Conservation (phyloP, 2,329 filamentous ascomycete genomes). For the Beauveria australis region DNA sequence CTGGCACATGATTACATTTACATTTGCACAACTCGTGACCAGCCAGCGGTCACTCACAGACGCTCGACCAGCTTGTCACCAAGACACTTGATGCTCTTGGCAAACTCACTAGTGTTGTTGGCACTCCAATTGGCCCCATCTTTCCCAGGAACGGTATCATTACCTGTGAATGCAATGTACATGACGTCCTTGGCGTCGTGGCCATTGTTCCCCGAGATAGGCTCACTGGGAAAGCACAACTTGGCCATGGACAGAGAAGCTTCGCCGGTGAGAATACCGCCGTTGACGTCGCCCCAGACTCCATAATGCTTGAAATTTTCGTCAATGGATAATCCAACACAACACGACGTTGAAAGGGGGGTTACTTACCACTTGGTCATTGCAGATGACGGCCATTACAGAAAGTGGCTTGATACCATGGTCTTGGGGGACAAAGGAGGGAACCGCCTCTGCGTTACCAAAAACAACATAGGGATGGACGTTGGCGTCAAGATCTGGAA, state of each 20-base stretch:
- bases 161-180: slow-evolving; percentile 46
- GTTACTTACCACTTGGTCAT: slow-evolving; percentile 26
- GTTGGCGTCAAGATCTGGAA: slow-evolving; percentile 34
- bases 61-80: slow-evolving; percentile 36
- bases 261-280: slow-evolving; percentile 38
- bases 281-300: slow-evolving; percentile 49
- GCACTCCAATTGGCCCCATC: slow-evolving; percentile 43
- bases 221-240: slow-evolving; percentile 37
- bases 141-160: slow-evolving; percentile 41
- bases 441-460: slow-evolving; percentile 23
- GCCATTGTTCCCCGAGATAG: slow-evolving; percentile 42
- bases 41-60: neutral
- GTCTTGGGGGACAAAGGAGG: slow-evolving; percentile 26
- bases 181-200: slow-evolving; percentile 46
- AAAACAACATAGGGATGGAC: slow-evolving; percentile 40
- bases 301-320: slow-evolving; percentile 35
- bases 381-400: slow-evolving; percentile 42
- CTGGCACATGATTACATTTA: neutral
- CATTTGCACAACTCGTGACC: neutral
- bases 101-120: slow-evolving; percentile 33
- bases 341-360: too few relatives aligned
- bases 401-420: slow-evolving; percentile 35
- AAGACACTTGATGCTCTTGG: slow-evolving; percentile 35
- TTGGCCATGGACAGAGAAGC: slow-evolving; percentile 42
- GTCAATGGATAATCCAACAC: neutral